Conservation (phyloP, 78 protist species). For the Polysphondylium violaceum region DNA sequence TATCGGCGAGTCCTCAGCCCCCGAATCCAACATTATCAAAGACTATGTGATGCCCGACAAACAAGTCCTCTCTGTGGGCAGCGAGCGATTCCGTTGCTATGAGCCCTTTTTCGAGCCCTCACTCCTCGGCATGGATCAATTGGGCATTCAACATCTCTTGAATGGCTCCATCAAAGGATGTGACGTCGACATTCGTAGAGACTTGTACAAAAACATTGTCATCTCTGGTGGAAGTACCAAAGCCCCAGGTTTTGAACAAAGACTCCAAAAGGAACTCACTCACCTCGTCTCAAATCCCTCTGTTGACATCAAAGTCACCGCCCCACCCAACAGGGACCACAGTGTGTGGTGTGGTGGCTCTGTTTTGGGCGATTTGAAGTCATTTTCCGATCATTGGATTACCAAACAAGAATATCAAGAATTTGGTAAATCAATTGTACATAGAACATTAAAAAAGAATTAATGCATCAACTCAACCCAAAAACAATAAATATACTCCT, state of each 20-base stretch:
- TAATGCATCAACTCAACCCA: too few relatives aligned
- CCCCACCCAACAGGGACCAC: constrained; percentile 90
- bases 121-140: constrained; percentile 91
- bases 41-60: constrained; percentile 95
- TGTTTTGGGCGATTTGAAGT: constrained; percentile 91
- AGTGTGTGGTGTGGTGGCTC: constrained; percentile 95
- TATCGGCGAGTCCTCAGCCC: background rate
- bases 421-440: constrained; percentile 87
- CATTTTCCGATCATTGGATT: constrained; percentile 94
- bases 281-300: constrained; percentile 77
- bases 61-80: constrained; percentile 90
- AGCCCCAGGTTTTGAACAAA: constrained; percentile 89
- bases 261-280: constrained; percentile 84
- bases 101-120: constrained; percentile 97
- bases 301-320: constrained; percentile 83
- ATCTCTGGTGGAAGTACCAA: constrained; percentile 96
- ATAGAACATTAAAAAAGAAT: constrained; percentile 53
- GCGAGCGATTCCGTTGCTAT: constrained; percentile 93
- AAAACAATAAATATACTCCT: too few relatives aligned
- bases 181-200: constrained; percentile 93
- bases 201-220: constrained; percentile 94
- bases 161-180: constrained; percentile 89
- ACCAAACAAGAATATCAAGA: constrained; percentile 89
- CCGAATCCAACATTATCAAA: constrained; percentile 55
- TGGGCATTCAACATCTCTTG: constrained; percentile 82